Base-by-base conservation (phyloP, 1,284 basidiomycete genomes). In the Pyrrhoderma lamaoense region DNA sequence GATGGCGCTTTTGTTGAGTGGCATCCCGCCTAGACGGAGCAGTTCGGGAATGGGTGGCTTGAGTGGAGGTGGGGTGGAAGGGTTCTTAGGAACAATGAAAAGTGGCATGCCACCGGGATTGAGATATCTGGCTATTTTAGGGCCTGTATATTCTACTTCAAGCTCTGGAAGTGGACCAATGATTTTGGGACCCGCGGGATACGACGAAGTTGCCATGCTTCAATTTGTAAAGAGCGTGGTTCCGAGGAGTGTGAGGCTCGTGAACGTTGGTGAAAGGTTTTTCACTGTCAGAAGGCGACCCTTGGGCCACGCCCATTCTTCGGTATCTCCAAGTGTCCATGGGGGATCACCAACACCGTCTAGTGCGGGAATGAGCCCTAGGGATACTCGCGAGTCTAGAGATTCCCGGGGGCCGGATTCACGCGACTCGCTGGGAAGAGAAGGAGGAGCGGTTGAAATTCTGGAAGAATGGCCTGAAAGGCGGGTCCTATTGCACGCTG, bases 401-500 rank as follows among this genome's bases (percentile, higher is more conserved):
- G 27, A 31, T 5, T 31, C 27, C 5, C 5, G 27, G 11, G 27
- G 11, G 5, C 11, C 27, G 38, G 38, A 40, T 7, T 8, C 38
- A 5, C 16, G 16, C 16, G 38, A 16, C 5, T 40, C 38, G 5
- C 16, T 16, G 8, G 21, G n/a, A 8, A 40, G n/a, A 40, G 38
- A 40, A 22, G n/a, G 11, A 16, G 16, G 38, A 40, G 45, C 18
- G 34, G 71, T 40, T 5, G 38, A 40, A 22, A n/a, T 75, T 55
- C 56, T 76, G 25, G 78, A 79, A 47, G 72, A 70, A 52, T 84
- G 82, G 78, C 74, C 80, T 2, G 71, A 70, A 53, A 62, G 74
- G 46, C 64, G 79, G 22, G 72, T 70, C 25, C 64, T 69, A 54
- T 78, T 76, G 58, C 75, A 80, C 56, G 68, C 69, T 3, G 65